Conservation (phyloP, 148 eudicot species). For the Cornus florida region DNA sequence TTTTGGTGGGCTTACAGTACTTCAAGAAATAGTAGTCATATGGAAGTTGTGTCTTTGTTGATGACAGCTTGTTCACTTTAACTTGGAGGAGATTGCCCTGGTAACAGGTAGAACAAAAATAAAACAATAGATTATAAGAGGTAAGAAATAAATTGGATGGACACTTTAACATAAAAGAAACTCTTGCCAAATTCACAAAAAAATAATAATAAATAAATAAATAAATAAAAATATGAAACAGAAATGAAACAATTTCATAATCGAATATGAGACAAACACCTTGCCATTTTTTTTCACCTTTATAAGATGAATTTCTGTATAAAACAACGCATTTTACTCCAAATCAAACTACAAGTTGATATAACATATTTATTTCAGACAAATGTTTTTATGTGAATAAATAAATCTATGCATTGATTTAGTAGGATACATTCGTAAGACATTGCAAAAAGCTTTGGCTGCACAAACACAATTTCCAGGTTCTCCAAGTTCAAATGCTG, state of each 20-base stretch:
- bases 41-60: constrained; percentile 45
- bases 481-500: background rate
- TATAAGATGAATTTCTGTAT: too few species aligned
- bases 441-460: background rate
- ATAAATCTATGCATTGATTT: background rate
- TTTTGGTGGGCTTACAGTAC: constrained; percentile 33
- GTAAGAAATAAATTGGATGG: background rate
- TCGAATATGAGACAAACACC: background rate
- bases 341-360: background rate
- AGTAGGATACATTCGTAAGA: background rate
- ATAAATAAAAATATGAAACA: background rate
- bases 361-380: background rate
- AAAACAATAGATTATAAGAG: background rate
- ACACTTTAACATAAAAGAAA: background rate
- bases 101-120: background rate
- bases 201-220: background rate
- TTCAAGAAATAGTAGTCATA: constrained; percentile 38
- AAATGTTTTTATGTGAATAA: background rate
- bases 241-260: background rate
- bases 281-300: background rate
- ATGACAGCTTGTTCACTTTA: constrained; percentile 45
- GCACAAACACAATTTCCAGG: background rate
- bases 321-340: background rate
- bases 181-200: background rate
- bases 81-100: constrained; percentile 40